Conservation (phyloP, 2,329 filamentous ascomycete species). For the Calonectria ilicicola region DNA sequence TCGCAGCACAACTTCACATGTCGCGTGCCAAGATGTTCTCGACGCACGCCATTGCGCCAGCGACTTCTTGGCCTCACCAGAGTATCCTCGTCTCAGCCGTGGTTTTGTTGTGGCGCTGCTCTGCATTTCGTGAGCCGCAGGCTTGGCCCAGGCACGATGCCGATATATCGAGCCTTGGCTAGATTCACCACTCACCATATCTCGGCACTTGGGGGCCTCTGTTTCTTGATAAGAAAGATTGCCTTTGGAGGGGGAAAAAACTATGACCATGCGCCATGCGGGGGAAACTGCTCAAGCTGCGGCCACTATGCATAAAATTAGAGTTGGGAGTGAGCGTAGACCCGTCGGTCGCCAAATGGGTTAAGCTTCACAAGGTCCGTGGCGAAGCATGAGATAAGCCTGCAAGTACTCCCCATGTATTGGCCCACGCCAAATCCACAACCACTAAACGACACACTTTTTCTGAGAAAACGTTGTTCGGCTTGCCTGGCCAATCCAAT, state of each 20-base stretch:
- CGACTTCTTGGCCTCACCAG: not conserved
- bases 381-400: constrained; percentile 17
- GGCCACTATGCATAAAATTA: constrained; percentile 18
- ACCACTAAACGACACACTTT: not conserved
- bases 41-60: not conserved
- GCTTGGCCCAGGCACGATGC: not conserved
- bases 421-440: not conserved
- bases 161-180: not conserved
- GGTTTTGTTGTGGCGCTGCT: not conserved
- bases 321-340: constrained; percentile 2
- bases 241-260: not conserved
- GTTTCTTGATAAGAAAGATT: not conserved
- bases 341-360: constrained; percentile 12
- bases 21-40: not conserved
- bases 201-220: not conserved
- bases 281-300: not conserved
- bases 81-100: not conserved
- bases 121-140: not conserved
- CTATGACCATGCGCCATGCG: not conserved
- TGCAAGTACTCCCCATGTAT: constrained; percentile 7
- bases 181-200: too few species aligned
- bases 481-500: not conserved
- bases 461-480: not conserved
- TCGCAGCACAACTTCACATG: not conserved
- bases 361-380: not conserved